phyloP scores from a whole-genome alignment of 306 rosid species.

The Vigna hirtella region DNA sequence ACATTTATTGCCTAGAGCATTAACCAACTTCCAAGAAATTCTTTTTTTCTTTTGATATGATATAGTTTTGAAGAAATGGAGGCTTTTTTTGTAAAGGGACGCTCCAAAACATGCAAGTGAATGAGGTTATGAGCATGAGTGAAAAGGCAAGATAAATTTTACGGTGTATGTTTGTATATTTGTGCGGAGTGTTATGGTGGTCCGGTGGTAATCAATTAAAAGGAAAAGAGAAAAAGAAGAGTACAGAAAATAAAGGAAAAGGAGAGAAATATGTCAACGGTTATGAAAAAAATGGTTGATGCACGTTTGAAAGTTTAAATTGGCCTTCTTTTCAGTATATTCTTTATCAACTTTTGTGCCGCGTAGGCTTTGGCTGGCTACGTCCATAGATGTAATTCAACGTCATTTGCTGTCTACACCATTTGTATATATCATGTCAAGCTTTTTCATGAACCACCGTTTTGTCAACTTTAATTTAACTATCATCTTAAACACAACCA shows the following conservation, averaged over 20 bases:
- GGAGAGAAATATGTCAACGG: slow-evolving; percentile 77
- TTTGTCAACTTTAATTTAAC: no score
- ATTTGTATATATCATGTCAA: no score
- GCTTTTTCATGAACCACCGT: no score
- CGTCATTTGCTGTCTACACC: background rate
- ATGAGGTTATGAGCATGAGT: slow-evolving; percentile 60
- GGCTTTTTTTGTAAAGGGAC: slow-evolving; percentile 65
- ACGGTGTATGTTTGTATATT: slow-evolving; percentile 58
- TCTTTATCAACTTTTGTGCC: slow-evolving; percentile 93
- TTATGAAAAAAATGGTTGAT: slow-evolving; percentile 57
- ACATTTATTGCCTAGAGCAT: slow-evolving; percentile 37
- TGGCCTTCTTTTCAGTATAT: slow-evolving; percentile 56
- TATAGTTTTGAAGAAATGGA: slow-evolving; percentile 51
- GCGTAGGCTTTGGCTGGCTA: slow-evolving; percentile 49
- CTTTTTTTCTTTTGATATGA: slow-evolving; percentile 57
- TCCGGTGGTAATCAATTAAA: slow-evolving; percentile 71
- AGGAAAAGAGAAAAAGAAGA: slow-evolving; percentile 55
- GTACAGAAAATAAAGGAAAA: slow-evolving; percentile 38
- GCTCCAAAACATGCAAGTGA: slow-evolving; percentile 53
- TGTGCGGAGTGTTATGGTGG: slow-evolving; percentile 87
- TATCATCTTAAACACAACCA: no score
- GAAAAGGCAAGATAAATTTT: slow-evolving; percentile 68
- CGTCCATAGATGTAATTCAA: slow-evolving; percentile 45
- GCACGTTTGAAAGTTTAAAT: slow-evolving; percentile 59
- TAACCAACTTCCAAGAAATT: slow-evolving; percentile 64